Evolutionary conservation across 2,329 filamentous ascomycete genomes (phyloP).

Genomic region (Aureobasidium sp.): DNA sequence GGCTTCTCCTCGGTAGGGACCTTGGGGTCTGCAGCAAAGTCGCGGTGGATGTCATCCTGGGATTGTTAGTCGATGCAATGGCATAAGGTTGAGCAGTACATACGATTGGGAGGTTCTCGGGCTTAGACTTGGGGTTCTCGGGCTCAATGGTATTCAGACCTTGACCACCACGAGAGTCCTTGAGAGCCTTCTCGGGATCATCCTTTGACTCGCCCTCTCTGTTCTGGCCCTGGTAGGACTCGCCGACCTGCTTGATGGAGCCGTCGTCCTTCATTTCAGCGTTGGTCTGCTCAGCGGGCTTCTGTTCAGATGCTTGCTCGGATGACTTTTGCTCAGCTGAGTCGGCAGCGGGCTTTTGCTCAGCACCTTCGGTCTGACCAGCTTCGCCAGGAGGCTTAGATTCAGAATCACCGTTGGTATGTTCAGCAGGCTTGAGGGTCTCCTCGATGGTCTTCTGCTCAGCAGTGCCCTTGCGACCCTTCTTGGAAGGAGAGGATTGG

Average conservation of each 20-base stretch:
- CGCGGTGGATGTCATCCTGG: conserved; percentile 15
- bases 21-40: neutral
- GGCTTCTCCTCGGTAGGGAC: neutral
- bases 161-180: conserved; percentile 18
- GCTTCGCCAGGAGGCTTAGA: conserved; percentile 15
- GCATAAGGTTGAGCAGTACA: neutral
- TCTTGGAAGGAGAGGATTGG: conserved; percentile 26
- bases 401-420: conserved; percentile 21
- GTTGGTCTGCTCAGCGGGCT: conserved; percentile 7
- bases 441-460: conserved; percentile 49
- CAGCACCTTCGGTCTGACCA: conserved; percentile 20
- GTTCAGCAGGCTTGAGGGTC: conserved; percentile 34
- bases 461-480: conserved; percentile 31
- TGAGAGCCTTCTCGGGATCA: conserved; percentile 20
- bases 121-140: conserved; percentile 13
- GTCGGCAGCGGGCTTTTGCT: conserved; percentile 18
- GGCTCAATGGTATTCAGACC: conserved; percentile 16
- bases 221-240: conserved; percentile 18
- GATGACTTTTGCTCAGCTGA: neutral
- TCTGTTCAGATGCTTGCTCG: conserved; percentile 8
- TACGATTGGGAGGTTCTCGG: conserved; percentile 9
- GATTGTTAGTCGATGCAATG: neutral
- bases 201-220: conserved; percentile 24
- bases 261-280: conserved; percentile 25
- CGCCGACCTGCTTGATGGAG: conserved; percentile 15